phyloP scores from a whole-genome alignment of 352 stramenopile species.

The Paralagenidium karlingii region DNA sequence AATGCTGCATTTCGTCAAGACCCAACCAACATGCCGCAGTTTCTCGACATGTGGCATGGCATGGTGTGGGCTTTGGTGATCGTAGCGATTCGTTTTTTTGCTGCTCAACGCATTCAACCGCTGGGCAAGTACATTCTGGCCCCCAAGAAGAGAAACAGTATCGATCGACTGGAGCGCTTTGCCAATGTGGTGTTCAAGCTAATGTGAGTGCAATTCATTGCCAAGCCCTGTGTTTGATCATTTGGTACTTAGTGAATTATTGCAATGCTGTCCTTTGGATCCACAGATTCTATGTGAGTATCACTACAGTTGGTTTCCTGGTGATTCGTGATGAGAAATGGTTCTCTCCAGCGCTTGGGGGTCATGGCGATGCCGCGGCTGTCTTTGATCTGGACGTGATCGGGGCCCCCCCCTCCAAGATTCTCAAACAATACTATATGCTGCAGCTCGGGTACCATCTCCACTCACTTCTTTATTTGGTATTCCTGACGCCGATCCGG shows the following conservation, averaged over 20 bases:
- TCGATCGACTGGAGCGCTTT: conserved; percentile 50
- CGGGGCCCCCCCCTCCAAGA: conserved; percentile 16
- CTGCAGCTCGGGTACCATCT: conserved; percentile 45
- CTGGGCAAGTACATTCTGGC: conserved; percentile 29
- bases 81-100: conserved; percentile 22
- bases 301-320: conserved; percentile 23
- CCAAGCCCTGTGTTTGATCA: no score
- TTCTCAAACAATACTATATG: conserved; percentile 30
- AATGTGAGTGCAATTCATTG: conserved; percentile 18
- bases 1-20: conserved; percentile 16
- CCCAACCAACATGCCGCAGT: conserved; percentile 30
- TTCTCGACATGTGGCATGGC: conserved; percentile 21
- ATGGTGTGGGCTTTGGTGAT: conserved; percentile 19
- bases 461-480: conserved; percentile 37
- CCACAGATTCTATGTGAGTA: conserved; percentile 32
- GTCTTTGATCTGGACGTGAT: conserved; percentile 15
- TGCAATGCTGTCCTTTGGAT: no score
- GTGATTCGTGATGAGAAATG: conserved; percentile 29
- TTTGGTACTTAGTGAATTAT: no score
- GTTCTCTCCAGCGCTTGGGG: conserved; percentile 24
- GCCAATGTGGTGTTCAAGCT: conserved; percentile 64
- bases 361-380: conserved; percentile 15
- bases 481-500: conserved; percentile 34
- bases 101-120: conserved; percentile 21
- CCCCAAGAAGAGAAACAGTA: conserved; percentile 28